Base-by-base conservation (phyloP, 2,329 filamentous ascomycete genomes). In the Parascedosporium putredinis region DNA sequence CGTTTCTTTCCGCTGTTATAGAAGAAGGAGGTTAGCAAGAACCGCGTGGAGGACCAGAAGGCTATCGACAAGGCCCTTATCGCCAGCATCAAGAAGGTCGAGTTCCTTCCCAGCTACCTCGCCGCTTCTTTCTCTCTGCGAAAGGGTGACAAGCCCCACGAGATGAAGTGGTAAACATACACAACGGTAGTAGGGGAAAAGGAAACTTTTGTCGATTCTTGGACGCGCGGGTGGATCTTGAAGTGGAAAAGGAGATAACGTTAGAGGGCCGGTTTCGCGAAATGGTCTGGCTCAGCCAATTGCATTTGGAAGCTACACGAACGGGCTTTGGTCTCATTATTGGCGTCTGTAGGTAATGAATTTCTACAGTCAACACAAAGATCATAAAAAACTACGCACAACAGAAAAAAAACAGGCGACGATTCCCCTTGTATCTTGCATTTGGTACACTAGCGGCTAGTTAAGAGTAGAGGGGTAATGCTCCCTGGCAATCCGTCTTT, bases 111-210 rank as follows among this genome's bases (percentile, higher is more conserved):
- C 70, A 88, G 84, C 77, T 98, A 98, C 83, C 88, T 98, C 64
- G 81, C 81, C 69, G 88, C 85, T 74, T 88, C 85, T 70, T 98
- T 98, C 87, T 94, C 87, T 83, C 84, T 98, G 75, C 87, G 91
- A 78, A 96, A 90, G 81, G 93, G 93, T 68, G 91, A 98, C 82
- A 90, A 91, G 85, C 93, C 93, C 76, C 93, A 98, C 79, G 88
- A 95, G 84, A 97, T 98, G 93, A 87, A 88, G 77, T 98, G 91
- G 83, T 98, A 96, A 76, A 82, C 23, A 48, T 38, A 42, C 48
- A 52, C n/a, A n/a, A n/a, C n/a, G n/a, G 47, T 40, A 48, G 45
- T 14, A 29, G 45, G 7, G 29, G 12, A 23, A 24, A 22, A 24
- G 47, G 27, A 51, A 52, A 51, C 46, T 44, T 46, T 50, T 48